Conservation (phyloP, 2,329 filamentous ascomycete genomes). For the Trichophyton schoenleinii region DNA sequence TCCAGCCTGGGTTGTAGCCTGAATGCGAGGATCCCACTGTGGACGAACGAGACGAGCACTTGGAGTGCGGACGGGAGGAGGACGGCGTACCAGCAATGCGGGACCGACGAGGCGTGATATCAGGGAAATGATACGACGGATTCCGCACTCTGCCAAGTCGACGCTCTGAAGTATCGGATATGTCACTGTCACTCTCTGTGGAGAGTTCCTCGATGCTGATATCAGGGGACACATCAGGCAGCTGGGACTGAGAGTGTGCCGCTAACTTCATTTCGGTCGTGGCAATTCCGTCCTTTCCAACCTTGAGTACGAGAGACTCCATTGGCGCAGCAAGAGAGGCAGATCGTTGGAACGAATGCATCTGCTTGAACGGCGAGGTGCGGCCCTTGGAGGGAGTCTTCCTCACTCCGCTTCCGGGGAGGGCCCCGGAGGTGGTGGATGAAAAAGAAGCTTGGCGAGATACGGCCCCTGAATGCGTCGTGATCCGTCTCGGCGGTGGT, state of each 20-base stretch:
- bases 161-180: conserved; percentile 30
- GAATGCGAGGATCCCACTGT: conserved; percentile 31
- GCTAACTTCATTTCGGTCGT: conserved; percentile 34
- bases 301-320: conserved; percentile 34
- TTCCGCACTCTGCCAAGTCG: conserved; percentile 25
- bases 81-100: conserved; percentile 24
- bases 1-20: conserved; percentile 28
- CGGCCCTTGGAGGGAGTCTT: conserved; percentile 34
- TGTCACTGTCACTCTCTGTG: conserved; percentile 32
- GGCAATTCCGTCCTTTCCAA: conserved; percentile 37
- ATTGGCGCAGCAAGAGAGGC: conserved; percentile 25
- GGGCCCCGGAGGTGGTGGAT: conserved; percentile 14
- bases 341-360: conserved; percentile 23
- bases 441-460: conserved; percentile 17
- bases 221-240: conserved; percentile 15
- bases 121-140: conserved; percentile 30
- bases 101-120: conserved; percentile 19
- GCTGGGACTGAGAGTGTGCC: conserved; percentile 19
- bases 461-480: conserved; percentile 28
- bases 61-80: conserved; percentile 30
- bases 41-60: conserved; percentile 32
- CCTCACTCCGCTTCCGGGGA: conserved; percentile 26
- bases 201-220: conserved; percentile 34
- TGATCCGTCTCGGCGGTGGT: conserved; percentile 29
- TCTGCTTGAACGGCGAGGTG: conserved; percentile 30